Base-by-base conservation (phyloP, 805 yeast species). In the Kuraishia piskuri region DNA sequence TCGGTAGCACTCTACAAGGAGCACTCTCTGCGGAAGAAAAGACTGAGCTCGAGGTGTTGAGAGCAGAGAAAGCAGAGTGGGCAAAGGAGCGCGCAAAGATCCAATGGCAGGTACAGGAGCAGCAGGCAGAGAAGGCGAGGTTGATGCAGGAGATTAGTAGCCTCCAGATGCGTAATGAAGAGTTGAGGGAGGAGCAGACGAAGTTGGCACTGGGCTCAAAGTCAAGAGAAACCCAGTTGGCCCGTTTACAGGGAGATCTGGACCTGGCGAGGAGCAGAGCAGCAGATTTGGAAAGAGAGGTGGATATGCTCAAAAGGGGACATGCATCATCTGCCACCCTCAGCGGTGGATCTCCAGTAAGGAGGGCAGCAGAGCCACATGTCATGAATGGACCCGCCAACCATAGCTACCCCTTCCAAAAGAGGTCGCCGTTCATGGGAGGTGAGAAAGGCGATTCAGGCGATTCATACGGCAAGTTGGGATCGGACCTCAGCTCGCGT, bases 191-290 rank as follows among this genome's bases (percentile, higher is more conserved):
- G 49, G 83, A 80, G 50, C 74, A 76, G 50, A 79, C 84, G 2
- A 73, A 72, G 46, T 73, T 77, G 50, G 69, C 70, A 48, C 70
- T 84, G 59, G 70, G 76, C 53, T 63, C 80, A 22, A 85, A 85
- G 63, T 83, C 88, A 31, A 83, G 81, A 57, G 94, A 88, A 50
- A 80, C 88, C 0, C 90, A 84, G 62, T 65, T 88, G 8, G 71
- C 76, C 47, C 69, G 94, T 48, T 68, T 82, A 22, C 77, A 72
- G 46, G 77, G 82, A 49, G 94, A 88, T 60, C 65, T 83, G 50
- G 90, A 84, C 48, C 76, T 73, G 48, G 73, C 84, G 3, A 78
- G 76, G 52, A 64, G 75, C n/a, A 76, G 76, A 58, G 73, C 80
- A 12, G 63, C 73, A 31, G 82, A 80, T 54, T 65, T 85, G 54